Evolutionary conservation across 2,329 filamentous ascomycete species (phyloP).

Genomic region (Cercospora berteroae): DNA sequence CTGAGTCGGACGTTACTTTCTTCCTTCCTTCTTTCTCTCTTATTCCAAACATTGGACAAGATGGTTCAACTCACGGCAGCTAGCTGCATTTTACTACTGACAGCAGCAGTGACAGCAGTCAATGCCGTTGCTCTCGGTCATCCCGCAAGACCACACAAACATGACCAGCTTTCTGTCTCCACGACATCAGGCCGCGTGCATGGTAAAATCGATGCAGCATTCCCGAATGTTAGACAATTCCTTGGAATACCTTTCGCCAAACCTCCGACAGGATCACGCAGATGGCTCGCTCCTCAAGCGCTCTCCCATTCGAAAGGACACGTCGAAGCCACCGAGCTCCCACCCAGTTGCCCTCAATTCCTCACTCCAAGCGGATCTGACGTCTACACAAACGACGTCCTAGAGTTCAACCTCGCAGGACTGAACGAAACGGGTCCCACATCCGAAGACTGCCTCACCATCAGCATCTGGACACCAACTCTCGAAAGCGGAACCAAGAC

Average conservation of each 20-base stretch:
- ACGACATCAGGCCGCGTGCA: conserved; percentile 14
- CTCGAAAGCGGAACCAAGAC: background rate
- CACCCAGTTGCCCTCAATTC: conserved; percentile 33
- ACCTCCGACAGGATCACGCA: conserved; percentile 36
- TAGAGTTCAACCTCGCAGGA: conserved; percentile 35
- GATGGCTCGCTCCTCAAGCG: conserved; percentile 31
- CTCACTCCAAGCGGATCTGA: conserved; percentile 21
- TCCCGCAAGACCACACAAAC: background rate
- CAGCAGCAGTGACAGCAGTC: background rate
- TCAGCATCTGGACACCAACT: conserved; percentile 48
- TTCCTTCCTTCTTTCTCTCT: background rate
- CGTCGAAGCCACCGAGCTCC: conserved; percentile 29
- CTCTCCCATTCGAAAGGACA: conserved; percentile 24
- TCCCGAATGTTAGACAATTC: conserved; percentile 31
- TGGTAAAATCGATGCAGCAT: conserved; percentile 11
- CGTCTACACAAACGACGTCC: conserved; percentile 30
- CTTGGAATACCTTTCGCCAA: conserved; percentile 40
- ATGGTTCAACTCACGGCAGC: background rate
- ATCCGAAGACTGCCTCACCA: conserved; percentile 49
- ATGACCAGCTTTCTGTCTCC: background rate
- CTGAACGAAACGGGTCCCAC: conserved; percentile 32
- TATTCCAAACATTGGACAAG: background rate
- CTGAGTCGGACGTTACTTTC: background rate
- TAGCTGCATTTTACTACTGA: background rate
- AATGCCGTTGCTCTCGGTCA: background rate